Evolutionary conservation across 2,329 filamentous ascomycete species (phyloP).

Genomic region (Cladophialophora immunda): DNA sequence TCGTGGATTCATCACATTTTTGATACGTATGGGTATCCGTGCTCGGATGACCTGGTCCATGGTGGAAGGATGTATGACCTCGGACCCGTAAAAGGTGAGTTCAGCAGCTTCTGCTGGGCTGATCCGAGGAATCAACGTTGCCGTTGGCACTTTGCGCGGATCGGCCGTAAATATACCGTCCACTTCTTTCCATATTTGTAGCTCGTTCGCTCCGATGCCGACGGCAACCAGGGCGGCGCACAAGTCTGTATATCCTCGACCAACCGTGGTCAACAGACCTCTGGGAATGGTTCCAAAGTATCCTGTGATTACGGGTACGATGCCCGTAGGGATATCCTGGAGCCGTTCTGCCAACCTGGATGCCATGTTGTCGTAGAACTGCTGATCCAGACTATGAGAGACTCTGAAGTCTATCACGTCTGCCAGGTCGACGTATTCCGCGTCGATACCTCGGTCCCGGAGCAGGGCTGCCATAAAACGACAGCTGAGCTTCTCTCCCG

Average conservation of each 20-base stretch:
- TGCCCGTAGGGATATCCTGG: constrained; percentile 65
- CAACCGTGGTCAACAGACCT: constrained; percentile 88
- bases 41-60: constrained; percentile 88
- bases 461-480: constrained; percentile 87
- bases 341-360: constrained; percentile 71
- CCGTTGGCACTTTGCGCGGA: constrained; percentile 88
- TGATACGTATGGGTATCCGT: constrained; percentile 72
- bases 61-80: constrained; percentile 98
- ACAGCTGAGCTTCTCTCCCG: constrained; percentile 95
- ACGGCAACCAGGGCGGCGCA: constrained; percentile 93
- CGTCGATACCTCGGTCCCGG: constrained; percentile 79
- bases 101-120: constrained; percentile 95
- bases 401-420: constrained; percentile 77
- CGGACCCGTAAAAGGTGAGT: constrained; percentile 90
- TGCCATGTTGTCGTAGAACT: constrained; percentile 74
- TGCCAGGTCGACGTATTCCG: constrained; percentile 89
- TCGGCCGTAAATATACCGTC: constrained; percentile 93
- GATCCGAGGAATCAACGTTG: constrained; percentile 85
- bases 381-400: constrained; percentile 65
- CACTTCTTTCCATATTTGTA: constrained; percentile 99
- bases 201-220: constrained; percentile 82
- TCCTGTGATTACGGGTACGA: constrained; percentile 83
- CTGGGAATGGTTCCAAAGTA: constrained; percentile 96
- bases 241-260: constrained; percentile 94
- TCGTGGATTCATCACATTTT: constrained; percentile 74